phyloP scores from a whole-genome alignment of 139 green algal species.

The Coccomyxa sp. region DNA sequence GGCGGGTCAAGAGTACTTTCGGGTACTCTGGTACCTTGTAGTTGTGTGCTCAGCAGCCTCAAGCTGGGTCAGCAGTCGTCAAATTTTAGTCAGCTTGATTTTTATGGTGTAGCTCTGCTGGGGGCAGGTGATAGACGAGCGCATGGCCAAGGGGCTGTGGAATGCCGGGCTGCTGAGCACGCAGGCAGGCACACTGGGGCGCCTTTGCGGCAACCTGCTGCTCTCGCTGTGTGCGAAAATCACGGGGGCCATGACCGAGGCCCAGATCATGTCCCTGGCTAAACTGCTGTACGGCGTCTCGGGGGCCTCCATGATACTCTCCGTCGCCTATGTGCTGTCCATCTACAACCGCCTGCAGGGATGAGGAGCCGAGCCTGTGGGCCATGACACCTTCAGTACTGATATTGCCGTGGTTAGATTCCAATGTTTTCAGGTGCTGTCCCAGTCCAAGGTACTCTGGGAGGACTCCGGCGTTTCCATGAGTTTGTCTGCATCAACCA shows the following conservation, averaged over 20 bases:
- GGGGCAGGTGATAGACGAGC: slow-evolving; percentile 22
- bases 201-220: slow-evolving; percentile 36
- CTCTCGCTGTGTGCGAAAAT: slow-evolving; percentile 19
- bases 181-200: slow-evolving; percentile 32
- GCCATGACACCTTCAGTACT: background rate
- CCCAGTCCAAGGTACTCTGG: background rate
- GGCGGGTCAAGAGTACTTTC: too few species aligned
- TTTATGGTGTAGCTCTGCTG: too few species aligned
- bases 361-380: slow-evolving; percentile 5
- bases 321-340: slow-evolving; percentile 6
- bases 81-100: too few species aligned
- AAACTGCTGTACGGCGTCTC: background rate
- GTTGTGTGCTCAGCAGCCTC: too few species aligned
- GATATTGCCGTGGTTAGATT: background rate
- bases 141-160: slow-evolving; percentile 23
- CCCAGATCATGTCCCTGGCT: slow-evolving; percentile 16
- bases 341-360: slow-evolving; percentile 10
- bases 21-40: too few species aligned
- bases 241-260: background rate
- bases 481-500: background rate
- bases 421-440: background rate
- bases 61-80: too few species aligned
- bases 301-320: background rate
- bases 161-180: slow-evolving; percentile 47
- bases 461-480: background rate